phyloP scores from a whole-genome alignment of 176 grass and related monocot genomes.

The Avena insularis region DNA sequence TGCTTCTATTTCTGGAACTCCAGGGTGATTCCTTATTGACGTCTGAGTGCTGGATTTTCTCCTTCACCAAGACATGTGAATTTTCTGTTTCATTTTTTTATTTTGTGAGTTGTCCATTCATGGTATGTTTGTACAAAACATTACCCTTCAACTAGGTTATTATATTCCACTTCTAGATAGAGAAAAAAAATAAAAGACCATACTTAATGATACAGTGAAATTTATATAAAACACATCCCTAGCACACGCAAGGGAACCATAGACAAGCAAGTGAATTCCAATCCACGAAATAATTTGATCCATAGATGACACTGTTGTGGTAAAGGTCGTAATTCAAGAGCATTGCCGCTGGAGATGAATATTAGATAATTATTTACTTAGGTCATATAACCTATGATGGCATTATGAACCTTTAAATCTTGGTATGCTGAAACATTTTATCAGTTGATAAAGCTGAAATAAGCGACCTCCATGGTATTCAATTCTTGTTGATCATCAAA shows the following conservation, averaged over 20 bases:
- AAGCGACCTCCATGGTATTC: neutral
- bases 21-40: neutral
- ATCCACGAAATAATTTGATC: too few species aligned
- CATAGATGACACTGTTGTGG: too few species aligned
- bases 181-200: too few species aligned
- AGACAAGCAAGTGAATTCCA: too few species aligned
- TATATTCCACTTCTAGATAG: too few species aligned
- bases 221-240: too few species aligned
- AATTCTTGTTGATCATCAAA: neutral
- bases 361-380: neutral
- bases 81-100: neutral
- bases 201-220: too few species aligned
- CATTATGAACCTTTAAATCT: neutral
- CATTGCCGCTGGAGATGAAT: neutral
- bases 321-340: neutral
- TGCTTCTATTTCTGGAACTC: neutral
- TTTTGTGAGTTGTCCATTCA: neutral
- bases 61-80: neutral
- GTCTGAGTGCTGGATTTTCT: neutral
- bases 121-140: neutral
- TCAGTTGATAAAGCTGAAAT: neutral
- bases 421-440: neutral
- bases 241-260: too few species aligned
- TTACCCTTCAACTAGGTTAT: too few species aligned
- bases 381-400: constrained; percentile 9